Evolutionary conservation across 129 eudicot species (phyloP).

Genomic region (Centrapalus pauciflorus): DNA sequence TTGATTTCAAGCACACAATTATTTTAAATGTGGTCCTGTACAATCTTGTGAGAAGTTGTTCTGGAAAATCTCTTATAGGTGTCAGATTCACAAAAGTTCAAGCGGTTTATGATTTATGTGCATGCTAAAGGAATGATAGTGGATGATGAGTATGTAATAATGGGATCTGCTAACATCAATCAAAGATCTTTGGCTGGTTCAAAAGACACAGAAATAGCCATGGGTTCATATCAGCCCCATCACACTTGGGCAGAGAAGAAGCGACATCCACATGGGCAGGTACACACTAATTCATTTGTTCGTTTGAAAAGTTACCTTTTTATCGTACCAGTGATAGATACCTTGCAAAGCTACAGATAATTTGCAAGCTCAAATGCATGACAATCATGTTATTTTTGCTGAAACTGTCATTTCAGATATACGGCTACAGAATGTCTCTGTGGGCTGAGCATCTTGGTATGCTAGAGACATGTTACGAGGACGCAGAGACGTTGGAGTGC

Average conservation of each 20-base stretch:
- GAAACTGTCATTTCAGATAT: conserved; percentile 36
- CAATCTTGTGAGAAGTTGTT: conserved; percentile 19
- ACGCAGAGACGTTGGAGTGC: conserved; percentile 55
- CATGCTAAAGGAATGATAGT: conserved; percentile 97
- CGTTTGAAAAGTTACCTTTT: neutral
- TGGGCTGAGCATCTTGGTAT: conserved; percentile 85
- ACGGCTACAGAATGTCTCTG: conserved; percentile 79
- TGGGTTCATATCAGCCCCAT: conserved; percentile 95
- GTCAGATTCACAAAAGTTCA: conserved; percentile 52
- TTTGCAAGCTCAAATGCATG: too few species aligned
- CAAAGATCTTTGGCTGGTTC: conserved; percentile 95
- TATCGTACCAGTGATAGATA: neutral
- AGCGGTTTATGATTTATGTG: conserved; percentile 88
- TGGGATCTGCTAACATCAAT: conserved; percentile 91
- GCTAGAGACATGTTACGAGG: conserved; percentile 37
- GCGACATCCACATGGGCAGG: conserved; percentile 87
- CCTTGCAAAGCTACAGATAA: too few species aligned
- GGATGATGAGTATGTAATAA: conserved; percentile 84
- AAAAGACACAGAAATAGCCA: conserved; percentile 94
- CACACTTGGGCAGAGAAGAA: conserved; percentile 68
- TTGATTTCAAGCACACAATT: neutral
- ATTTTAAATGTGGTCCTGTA: neutral
- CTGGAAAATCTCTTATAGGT: conserved; percentile 37
- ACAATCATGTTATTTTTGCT: neutral
- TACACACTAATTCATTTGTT: conserved; percentile 14